phyloP scores from a whole-genome alignment of 169 alveolate genomes.

The Plasmodium vivax region DNA sequence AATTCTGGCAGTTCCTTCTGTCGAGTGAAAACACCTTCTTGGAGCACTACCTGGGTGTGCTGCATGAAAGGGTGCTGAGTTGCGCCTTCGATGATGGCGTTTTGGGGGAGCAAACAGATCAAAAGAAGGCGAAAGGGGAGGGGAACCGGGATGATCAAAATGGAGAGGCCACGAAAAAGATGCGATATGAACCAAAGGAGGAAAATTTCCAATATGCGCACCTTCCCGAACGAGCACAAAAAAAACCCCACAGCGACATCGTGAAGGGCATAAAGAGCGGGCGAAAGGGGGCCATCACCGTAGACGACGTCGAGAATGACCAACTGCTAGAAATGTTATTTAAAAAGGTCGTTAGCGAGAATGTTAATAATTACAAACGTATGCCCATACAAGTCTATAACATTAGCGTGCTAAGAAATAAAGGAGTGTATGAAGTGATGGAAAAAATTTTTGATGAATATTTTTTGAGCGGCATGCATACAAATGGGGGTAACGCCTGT shows the following conservation, averaged over 20 bases:
- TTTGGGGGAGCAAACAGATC: not conserved
- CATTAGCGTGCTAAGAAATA: slow-evolving; percentile 56
- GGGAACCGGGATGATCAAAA: not conserved
- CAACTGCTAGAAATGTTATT: slow-evolving; percentile 3
- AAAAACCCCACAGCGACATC: not conserved
- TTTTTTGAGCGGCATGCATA: not conserved
- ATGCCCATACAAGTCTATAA: slow-evolving; percentile 51
- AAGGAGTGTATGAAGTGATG: slow-evolving; percentile 59
- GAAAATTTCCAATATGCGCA: not conserved
- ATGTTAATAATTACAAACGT: slow-evolving; percentile 21
- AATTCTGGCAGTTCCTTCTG: slow-evolving; percentile 33
- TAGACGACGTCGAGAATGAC: slow-evolving; percentile 47
- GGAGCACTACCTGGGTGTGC: slow-evolving; percentile 1
- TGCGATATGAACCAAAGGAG: not conserved
- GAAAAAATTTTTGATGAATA: slow-evolving; percentile 29
- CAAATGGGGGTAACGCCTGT: not conserved
- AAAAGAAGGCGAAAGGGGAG: slow-evolving; percentile 3
- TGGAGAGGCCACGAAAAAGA: not conserved
- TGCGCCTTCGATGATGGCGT: not conserved
- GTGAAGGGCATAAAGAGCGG: slow-evolving; percentile 23
- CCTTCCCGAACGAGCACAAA: not conserved
- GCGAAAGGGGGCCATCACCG: slow-evolving; percentile 9
- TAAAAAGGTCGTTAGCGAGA: slow-evolving; percentile 31
- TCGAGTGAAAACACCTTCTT: slow-evolving; percentile 43
- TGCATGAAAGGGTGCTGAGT: slow-evolving; percentile 1